phyloP scores from a whole-genome alignment of 2,329 filamentous ascomycete species.

The Ilyonectria destructans region DNA sequence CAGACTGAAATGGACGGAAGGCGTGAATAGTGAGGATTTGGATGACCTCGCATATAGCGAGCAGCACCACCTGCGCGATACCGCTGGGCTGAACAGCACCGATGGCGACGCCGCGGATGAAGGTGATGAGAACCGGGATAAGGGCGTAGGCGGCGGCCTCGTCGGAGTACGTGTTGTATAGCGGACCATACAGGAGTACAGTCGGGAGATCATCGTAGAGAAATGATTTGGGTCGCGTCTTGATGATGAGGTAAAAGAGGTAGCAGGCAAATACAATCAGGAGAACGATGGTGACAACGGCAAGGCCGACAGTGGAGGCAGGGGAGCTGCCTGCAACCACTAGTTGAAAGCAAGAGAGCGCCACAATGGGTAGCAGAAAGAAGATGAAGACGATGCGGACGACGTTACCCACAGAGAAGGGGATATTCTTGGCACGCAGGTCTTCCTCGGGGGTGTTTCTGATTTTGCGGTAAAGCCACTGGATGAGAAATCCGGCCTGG shows the following conservation, averaged over 20 bases:
- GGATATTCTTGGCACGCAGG: slow-evolving; percentile 90
- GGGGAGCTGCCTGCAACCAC: slow-evolving; percentile 81
- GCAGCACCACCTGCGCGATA: slow-evolving; percentile 91
- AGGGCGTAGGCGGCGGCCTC: slow-evolving; percentile 92
- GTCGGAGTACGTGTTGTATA: slow-evolving; percentile 98
- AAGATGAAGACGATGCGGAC: slow-evolving; percentile 94
- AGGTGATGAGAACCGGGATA: slow-evolving; percentile 87
- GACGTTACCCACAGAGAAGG: slow-evolving; percentile 85
- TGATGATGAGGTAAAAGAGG: slow-evolving; percentile 86
- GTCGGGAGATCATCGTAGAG: slow-evolving; percentile 95
- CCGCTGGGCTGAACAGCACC: slow-evolving; percentile 94
- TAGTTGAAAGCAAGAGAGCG: slow-evolving; percentile 92
- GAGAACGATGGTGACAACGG: slow-evolving; percentile 81
- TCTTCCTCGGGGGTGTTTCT: slow-evolving; percentile 87
- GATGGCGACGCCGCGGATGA: slow-evolving; percentile 90
- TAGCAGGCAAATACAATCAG: slow-evolving; percentile 83
- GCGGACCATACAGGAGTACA: slow-evolving; percentile 88
- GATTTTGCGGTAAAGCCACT: slow-evolving; percentile 83
- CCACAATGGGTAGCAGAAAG: slow-evolving; percentile 89
- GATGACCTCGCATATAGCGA: slow-evolving; percentile 95
- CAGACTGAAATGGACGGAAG: slow-evolving; percentile 90
- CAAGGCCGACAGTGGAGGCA: slow-evolving; percentile 80
- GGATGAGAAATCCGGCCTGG: slow-evolving; percentile 82
- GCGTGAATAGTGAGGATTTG: slow-evolving; percentile 89
- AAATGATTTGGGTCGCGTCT: slow-evolving; percentile 85